Percentiles rank a stretch among this genome's conserved stretches.
phyloP scores from a whole-genome alignment of 2,329 filamentous ascomycete species.

The Coniella vitis region DNA sequence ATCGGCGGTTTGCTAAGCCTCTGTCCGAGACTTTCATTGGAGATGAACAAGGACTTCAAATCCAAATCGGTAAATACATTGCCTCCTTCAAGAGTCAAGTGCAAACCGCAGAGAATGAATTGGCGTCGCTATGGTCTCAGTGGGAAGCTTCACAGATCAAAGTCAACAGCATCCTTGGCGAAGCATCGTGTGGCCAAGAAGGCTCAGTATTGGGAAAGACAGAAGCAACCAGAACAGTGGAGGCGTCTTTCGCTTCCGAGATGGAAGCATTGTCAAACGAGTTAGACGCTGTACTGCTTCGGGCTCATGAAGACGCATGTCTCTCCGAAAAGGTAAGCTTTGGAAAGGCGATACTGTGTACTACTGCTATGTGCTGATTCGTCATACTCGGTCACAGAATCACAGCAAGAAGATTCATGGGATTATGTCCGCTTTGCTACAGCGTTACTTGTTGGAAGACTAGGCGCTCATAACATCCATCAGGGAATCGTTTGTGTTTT shows the following conservation, averaged over 20 bases:
- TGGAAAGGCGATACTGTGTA: neutral
- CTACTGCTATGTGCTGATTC: neutral
- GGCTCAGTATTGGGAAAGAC: neutral
- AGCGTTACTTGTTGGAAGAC: slow-evolving; percentile 13
- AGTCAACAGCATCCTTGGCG: slow-evolving; percentile 24
- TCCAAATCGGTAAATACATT: slow-evolving; percentile 7
- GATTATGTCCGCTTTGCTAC: slow-evolving; percentile 12
- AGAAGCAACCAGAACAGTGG: neutral
- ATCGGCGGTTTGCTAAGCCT: slow-evolving; percentile 3
- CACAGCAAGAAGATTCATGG: slow-evolving; percentile 11
- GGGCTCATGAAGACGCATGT: slow-evolving; percentile 9
- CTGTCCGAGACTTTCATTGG: slow-evolving; percentile 3
- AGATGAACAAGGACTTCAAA: neutral
- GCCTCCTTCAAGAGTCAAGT: slow-evolving; percentile 15
- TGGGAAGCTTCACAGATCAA: slow-evolving; percentile 37
- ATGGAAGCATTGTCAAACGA: slow-evolving; percentile 3
- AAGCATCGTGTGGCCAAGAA: neutral
- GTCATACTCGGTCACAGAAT: neutral
- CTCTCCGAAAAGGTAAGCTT: slow-evolving; percentile 11
- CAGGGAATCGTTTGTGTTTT: too few relatives aligned
- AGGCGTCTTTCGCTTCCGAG: slow-evolving; percentile 5
- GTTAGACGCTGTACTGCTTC: slow-evolving; percentile 2
- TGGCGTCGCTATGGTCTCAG: slow-evolving; percentile 18
- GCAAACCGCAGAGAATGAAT: slow-evolving; percentile 13
- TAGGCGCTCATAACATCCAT: neutral